These are phyloP conservation scores for Oryza officinalis DNA, from an alignment of 176 grass and related monocot species.

Conservation along the genomic window DNA sequence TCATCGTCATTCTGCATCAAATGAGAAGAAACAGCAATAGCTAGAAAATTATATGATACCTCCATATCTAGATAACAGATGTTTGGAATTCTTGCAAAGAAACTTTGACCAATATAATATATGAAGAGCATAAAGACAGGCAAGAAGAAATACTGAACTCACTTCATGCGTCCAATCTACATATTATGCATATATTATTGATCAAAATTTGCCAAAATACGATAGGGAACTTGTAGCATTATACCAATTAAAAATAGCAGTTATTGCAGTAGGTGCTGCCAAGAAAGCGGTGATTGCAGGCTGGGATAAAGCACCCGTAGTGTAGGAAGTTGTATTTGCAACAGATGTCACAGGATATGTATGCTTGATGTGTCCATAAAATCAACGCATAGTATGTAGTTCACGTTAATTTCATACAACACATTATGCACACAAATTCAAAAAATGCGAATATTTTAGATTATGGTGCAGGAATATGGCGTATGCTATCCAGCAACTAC, in stretches of 20 bases:
- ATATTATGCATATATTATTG: neutral
- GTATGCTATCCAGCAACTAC: too few species aligned
- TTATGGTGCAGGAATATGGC: too few species aligned
- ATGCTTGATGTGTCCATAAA: neutral
- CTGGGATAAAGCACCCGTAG: neutral
- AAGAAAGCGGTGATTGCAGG: neutral
- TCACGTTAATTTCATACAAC: too few species aligned
- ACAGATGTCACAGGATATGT: neutral
- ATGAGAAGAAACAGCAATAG: slow-evolving; percentile 35
- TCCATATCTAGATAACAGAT: neutral
- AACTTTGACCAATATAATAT: slow-evolving; percentile 6
- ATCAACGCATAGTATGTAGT: neutral
- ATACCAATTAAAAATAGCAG: neutral
- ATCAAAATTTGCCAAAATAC: neutral
- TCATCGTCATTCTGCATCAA: slow-evolving; percentile 92
- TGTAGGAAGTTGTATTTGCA: neutral
- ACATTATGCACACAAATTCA: too few species aligned
- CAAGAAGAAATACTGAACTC: slow-evolving; percentile 1
- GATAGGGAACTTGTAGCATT: slow-evolving; percentile 2
- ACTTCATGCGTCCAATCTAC: neutral
- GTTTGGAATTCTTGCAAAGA: slow-evolving; percentile 11
- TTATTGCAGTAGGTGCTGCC: neutral
- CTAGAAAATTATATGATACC: neutral
- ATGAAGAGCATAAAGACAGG: neutral
- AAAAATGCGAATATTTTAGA: too few species aligned